Percentiles rank a stretch among this genome's conserved stretches.
phyloP scores from a whole-genome alignment of 371 early-diverging fungal genomes.

The Mortierella sp. region DNA sequence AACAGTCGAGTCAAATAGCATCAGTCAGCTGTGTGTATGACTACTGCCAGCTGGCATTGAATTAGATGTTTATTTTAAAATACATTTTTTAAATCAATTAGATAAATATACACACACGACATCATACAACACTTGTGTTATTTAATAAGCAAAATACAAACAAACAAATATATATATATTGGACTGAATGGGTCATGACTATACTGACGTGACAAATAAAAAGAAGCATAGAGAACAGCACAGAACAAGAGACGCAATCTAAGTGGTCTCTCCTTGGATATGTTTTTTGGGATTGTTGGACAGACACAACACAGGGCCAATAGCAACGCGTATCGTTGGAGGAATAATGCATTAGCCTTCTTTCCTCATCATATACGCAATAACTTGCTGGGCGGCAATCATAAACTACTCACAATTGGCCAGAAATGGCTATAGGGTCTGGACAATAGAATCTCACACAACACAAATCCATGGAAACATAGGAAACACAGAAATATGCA shows the following conservation, averaged over 20 bases:
- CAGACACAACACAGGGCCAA: slow-evolving; percentile 1
- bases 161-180: not conserved
- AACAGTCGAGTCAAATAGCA: not conserved
- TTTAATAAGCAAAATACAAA: not conserved
- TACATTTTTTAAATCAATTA: not conserved
- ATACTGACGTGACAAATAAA: not conserved
- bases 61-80: not conserved
- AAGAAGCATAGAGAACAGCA: slow-evolving; percentile 1
- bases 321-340: not conserved
- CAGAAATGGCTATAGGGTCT: not conserved
- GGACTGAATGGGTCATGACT: not conserved
- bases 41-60: too few species aligned
- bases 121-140: not conserved
- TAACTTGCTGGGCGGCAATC: not conserved
- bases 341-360: not conserved
- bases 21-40: slow-evolving; percentile 1
- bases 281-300: not conserved
- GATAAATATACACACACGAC: not conserved
- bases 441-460: too few species aligned
- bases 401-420: not conserved
- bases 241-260: not conserved
- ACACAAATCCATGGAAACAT: too few species aligned
- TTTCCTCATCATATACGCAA: not conserved
- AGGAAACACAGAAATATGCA: too few species aligned
- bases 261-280: not conserved